phyloP scores from a whole-genome alignment of 305 asterid genomes.

The Fraxinus velutina region DNA sequence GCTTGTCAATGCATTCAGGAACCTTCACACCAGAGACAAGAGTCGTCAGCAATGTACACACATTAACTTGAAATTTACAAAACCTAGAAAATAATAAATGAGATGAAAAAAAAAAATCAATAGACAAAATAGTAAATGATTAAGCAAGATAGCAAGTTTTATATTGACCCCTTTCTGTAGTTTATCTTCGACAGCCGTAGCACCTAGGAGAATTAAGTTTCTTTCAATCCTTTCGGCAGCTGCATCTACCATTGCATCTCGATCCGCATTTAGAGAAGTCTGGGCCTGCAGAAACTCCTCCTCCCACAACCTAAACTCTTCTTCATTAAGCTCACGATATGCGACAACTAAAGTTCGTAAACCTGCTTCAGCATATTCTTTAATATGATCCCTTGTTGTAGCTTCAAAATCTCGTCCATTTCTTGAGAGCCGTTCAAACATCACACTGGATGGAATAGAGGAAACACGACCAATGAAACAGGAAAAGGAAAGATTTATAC shows the following conservation, averaged over 20 bases:
- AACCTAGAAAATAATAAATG: slow-evolving; percentile 1
- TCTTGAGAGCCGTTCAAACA: slow-evolving; percentile 75
- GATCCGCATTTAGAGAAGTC: slow-evolving; percentile 61
- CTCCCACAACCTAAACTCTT: slow-evolving; percentile 71
- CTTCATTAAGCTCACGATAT: slow-evolving; percentile 70
- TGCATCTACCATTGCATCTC: slow-evolving; percentile 77
- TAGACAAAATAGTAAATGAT: background rate
- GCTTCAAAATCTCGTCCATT: slow-evolving; percentile 44
- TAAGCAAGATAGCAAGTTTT: slow-evolving; percentile 14
- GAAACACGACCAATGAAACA: slow-evolving; percentile 16
- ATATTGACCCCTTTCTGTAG: slow-evolving; percentile 84
- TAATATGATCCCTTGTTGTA: slow-evolving; percentile 63
- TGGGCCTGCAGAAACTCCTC: slow-evolving; percentile 65
- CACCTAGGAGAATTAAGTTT: slow-evolving; percentile 79
- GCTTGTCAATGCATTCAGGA: slow-evolving; percentile 83
- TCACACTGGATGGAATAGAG: slow-evolving; percentile 52
- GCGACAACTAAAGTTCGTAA: slow-evolving; percentile 84
- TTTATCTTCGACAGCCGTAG: slow-evolving; percentile 98
- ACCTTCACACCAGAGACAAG: slow-evolving; percentile 48
- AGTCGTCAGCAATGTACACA: background rate
- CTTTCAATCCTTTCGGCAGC: slow-evolving; percentile 81
- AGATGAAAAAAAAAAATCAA: background rate
- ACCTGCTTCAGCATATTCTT: slow-evolving; percentile 82
- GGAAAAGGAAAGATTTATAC: slow-evolving; percentile 13
- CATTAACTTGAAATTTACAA: background rate